phyloP scores from a whole-genome alignment of 305 asterid genomes.

The Fraxinus nigra region DNA sequence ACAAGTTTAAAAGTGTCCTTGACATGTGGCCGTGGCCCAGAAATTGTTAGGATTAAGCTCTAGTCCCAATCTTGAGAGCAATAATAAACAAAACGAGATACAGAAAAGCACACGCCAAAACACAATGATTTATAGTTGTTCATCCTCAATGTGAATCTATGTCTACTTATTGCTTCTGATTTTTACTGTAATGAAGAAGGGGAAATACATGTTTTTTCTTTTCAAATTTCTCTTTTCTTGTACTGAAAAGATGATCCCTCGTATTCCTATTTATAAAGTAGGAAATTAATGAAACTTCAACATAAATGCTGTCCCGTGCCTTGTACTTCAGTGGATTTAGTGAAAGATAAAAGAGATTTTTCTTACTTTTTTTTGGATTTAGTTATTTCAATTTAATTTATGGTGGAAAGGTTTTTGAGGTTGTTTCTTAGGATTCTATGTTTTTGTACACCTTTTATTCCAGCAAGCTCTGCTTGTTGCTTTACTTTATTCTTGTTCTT shows the following conservation, averaged over 20 bases:
- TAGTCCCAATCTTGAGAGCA: neutral
- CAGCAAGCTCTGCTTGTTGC: slow-evolving; percentile 5
- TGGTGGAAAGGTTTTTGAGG: neutral
- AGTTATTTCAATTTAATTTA: neutral
- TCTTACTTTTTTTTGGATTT: neutral
- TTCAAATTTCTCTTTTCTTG: neutral
- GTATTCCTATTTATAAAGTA: neutral
- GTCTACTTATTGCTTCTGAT: neutral
- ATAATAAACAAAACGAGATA: neutral
- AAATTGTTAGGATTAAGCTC: neutral
- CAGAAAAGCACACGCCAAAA: neutral
- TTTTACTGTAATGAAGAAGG: neutral
- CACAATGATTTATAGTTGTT: neutral
- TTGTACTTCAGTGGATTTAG: neutral
- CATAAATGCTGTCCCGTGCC: neutral
- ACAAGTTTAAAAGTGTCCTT: neutral
- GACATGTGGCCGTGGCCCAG: neutral
- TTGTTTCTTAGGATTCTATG: slow-evolving; percentile 38
- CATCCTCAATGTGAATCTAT: neutral
- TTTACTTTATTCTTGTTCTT: slow-evolving; percentile 28
- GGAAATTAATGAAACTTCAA: neutral
- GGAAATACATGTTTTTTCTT: neutral
- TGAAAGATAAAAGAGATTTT: neutral
- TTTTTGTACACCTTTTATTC: slow-evolving; percentile 6
- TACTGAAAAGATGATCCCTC: neutral